Evolutionary conservation across 345 rosid species (phyloP), one percentile per base, ranked within the genome.

Genomic region (Psidium friedrichsthalianum): DNA sequence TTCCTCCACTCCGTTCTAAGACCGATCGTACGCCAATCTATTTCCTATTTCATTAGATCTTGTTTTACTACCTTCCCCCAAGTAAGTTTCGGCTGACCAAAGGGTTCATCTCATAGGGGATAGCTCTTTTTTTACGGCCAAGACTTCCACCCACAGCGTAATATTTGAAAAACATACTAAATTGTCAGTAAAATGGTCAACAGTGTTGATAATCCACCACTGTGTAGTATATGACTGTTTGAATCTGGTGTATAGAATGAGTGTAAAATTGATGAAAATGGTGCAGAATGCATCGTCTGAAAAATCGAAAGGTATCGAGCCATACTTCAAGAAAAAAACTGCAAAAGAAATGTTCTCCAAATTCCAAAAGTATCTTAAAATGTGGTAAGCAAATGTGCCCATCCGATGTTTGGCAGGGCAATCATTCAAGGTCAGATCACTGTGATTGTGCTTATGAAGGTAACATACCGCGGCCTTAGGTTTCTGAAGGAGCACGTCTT

Each of bases 381-480:
- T 69, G 80, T 69, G 25, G 24, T 21, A 69, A 69, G 47, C 11
- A 6, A 24, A 25, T 36, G 1, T 18, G 47, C 3, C 25, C 80
- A 69, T 36, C 80, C 2, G 0, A 18, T 36, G 80, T 69, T 69
- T 5, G 6, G 80, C 47, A 36, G 47, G 80, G 80, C 80, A 69
- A 69, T 69, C 14, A 0, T 69, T 69, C 80, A 69, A n/a, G 54
- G 56, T 49, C 7, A 59, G 40, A 74, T 64, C 40, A 42, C 74
- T 36, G 84, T 21, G 51, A 52, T 8, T 27, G 22, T 47, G n/a
- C 51, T 58, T 51, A 44, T 21, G n/a, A 54, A n/a, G 36, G 61
- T 29, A 47, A 90, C 95, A 10, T 90, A 96, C 99, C 94, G 93
- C 99, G 22, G 99, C 99, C 88, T 97, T 97, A 44, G 99, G 99